Base-by-base conservation (phyloP, 768 basidiomycete genomes). In the Strobilomyces confusus region DNA sequence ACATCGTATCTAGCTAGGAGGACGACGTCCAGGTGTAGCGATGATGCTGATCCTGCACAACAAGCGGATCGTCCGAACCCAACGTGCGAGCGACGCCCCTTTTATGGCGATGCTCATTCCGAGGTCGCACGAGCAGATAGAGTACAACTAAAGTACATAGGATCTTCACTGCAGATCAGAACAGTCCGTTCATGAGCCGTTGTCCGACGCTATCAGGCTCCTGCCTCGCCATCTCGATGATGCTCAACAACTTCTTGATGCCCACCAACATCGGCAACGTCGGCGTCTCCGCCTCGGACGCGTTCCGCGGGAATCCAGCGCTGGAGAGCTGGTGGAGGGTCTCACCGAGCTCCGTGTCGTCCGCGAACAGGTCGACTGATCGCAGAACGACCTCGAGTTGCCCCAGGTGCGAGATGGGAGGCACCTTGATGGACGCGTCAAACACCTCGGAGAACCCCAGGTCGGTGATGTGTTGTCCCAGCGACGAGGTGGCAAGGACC, bases 141-240 rank as follows among this genome's bases (percentile, higher is more conserved):
- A 14, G 14, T 36, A 58, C 47, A 51, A 23, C 29, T n/a, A 51
- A 52, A 38, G 15, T 44, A 46, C 14, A 20, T 25, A 44, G 33
- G 22, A 36, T 9, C 25, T 32, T 42, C 4, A 4, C 25, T 22
- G n/a, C 33, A 14, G 49, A 60, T 60, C 49, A 67, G 47, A 89
- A 77, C 50, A 92, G 67, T 34, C 81, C 83, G 44, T 75, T 77
- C 51, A 78, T 79, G 54, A 93, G 69, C 54, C 90, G 77, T 63
- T 86, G 83, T 26, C 82, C 89, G 15, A 84, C 87, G 56, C 83
- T 86, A 46, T 90, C 85, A 1, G 92, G 92, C 64, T 97, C 95
- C 73, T 98, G 97, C 63, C 95, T 79, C 44, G 95, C 91, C 95
- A 97, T 98, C 78, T 99, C 97, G 19, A 95, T 78, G 51, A 89